Evolutionary conservation across 495 filamentous ascomycete species (phyloP), one percentile per base, ranked within the genome.

Genomic region (Opeltia flavorubescens): DNA sequence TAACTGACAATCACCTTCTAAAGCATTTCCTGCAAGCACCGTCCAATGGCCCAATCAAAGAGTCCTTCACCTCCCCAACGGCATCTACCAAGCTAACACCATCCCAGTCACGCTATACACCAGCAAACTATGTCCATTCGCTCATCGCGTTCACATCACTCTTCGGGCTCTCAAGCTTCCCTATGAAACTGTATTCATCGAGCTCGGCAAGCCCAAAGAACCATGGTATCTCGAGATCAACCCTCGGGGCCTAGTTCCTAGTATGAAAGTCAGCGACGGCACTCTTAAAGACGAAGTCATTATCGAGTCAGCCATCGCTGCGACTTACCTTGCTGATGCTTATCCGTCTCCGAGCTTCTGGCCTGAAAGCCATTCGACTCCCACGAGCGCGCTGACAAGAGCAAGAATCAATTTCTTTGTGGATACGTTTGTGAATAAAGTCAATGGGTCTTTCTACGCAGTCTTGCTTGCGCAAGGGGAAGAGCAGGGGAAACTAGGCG

Each of bases 151-250:
- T 1, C 81, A 93, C 57, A 88, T 89, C 38, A 75, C 76, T 6
- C 74, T 94, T 23, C 69, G 72, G 21, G 84, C 87, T 58, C 73
- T 87, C 11, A 71, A 74, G 24, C 57, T 94, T 17, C 72, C 80
- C 1, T 91, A 77, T 52, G 78, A 89, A 51, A 83, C 89, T 54
- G 83, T 87, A 54, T 78, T 76, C 44, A 87, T 94, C 58, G 81
- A 88, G 58, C 70, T 95, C 38, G 55, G 61, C 52, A 71, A 55
- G 3, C 87, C 87, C 0, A 79, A 86, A 8, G 83, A 84, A 42
- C 67, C 75, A n/a, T 88, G 84, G 72, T 94, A 93, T 61, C 74
- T 93, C 3, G 69, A 83, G 41, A 66, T 95, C 59, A 95, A 94
- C 65, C 87, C 85, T 56, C 78, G 84, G 38, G 87, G 87, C 24